Base-by-base conservation (phyloP, 2,329 filamentous ascomycete species). In the Lasiodiplodia citricola region DNA sequence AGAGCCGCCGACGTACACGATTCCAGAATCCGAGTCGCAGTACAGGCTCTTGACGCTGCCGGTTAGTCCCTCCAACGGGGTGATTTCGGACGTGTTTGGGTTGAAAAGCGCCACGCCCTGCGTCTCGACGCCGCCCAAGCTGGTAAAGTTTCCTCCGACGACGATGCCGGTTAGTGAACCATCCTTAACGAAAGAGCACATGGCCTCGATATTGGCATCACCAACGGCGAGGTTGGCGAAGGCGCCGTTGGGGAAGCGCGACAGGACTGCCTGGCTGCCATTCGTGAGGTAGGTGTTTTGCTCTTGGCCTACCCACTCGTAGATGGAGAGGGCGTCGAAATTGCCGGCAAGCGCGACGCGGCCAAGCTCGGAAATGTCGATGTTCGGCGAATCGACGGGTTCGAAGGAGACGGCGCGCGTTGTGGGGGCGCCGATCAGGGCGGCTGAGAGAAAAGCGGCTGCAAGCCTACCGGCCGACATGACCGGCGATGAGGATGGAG, bases 71-170 rank as follows among this genome's bases (percentile, higher is more conserved):
- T 88, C 81, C 50, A 97, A 81, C n/a, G 93, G 86, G 1, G 88
- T 91, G 62, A 97, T 85, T 47, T 87, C 80, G 55, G 88, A 88
- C 4, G 89, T 91, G 71, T 88, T 87, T 3, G 92, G 88, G 77
- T 97, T 88, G 81, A 94, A 94, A 57, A 96, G 79, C 28, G 94
- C 96, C 68, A 96, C 88, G 55, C 92, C 88, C 66, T 89, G 89
- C 2, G 94, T 93, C 75, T 92, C 83, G 68, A 91, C 86, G 69
- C 90, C 90, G 69, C 90, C 92, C 71, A 99, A 83, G 78, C 93
- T 96, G 38, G 96, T 98, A 78, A 99, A 99, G 82, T 98, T 98
- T 58, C 96, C 96, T 68, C 92, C 96, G 18, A 99, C 87, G 58
- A 98, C 87, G 35, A 98, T 87, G 51, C 91, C 91, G n/a, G 87